Percentiles rank a stretch among this genome's conserved stretches.
Conservation (phyloP, 371 early-diverging fungal species). For the Rhizopus arrhizus region DNA sequence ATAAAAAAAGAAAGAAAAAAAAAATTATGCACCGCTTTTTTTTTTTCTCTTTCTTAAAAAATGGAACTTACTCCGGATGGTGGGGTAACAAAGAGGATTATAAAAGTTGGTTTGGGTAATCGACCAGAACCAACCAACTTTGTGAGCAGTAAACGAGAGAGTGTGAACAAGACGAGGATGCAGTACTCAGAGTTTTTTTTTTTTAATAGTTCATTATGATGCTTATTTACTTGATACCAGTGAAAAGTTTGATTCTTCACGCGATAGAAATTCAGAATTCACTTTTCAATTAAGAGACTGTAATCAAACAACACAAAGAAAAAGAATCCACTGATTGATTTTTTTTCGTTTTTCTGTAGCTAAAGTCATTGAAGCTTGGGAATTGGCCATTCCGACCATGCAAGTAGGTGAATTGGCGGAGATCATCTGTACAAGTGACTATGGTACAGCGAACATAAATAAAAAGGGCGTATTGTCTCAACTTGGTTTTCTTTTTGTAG, state of each 20-base stretch:
- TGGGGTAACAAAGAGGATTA: constrained; percentile 40
- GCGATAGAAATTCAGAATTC: constrained; percentile 25
- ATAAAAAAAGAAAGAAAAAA: constrained; percentile 1
- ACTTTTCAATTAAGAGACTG: constrained; percentile 14
- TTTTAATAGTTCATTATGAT: constrained; percentile 41
- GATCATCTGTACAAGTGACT: constrained; percentile 54
- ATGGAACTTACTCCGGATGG: constrained; percentile 35
- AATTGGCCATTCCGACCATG: constrained; percentile 63
- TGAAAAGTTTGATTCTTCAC: constrained; percentile 42
- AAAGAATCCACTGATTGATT: background rate
- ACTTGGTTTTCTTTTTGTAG: constrained; percentile 23
- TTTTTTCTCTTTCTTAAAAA: background rate
- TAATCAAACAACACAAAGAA: background rate
- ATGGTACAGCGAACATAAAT: constrained; percentile 42
- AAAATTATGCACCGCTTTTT: background rate
- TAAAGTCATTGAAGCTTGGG: constrained; percentile 64
- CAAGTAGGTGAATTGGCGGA: constrained; percentile 60
- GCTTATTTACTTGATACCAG: constrained; percentile 25
- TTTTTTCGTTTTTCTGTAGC: constrained; percentile 19
- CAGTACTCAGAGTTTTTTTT: background rate
- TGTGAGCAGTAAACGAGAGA: constrained; percentile 30
- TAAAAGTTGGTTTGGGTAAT: constrained; percentile 31
- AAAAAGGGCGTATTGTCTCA: background rate
- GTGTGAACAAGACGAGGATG: background rate
- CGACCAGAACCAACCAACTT: constrained; percentile 23